These are phyloP conservation scores for Balakata baccata DNA, from an alignment of 345 rosid genomes.

Conservation along the genomic window DNA sequence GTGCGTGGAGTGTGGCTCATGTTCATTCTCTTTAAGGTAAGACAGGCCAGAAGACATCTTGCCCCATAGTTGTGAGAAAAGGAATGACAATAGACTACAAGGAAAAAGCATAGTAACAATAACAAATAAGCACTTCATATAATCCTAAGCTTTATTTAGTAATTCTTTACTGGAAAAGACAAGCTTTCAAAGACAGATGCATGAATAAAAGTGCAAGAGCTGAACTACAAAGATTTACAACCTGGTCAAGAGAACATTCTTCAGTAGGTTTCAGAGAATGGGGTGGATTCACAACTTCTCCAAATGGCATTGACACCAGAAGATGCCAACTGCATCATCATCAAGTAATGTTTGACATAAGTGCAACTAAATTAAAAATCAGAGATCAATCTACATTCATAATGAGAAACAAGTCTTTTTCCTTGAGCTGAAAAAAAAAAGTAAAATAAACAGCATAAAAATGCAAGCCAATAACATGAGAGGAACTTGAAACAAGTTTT, in stretches of 20 bases:
- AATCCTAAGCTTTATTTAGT: not conserved
- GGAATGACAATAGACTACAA: not conserved
- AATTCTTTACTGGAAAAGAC: not conserved
- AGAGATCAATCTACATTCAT: not conserved
- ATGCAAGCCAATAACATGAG: not conserved
- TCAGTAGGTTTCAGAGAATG: conserved; percentile 67
- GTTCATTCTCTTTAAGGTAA: not conserved
- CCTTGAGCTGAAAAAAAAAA: not conserved
- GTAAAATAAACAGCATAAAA: not conserved
- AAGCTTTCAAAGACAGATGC: conserved; percentile 1
- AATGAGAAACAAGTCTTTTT: not conserved
- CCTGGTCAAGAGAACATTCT: conserved; percentile 64
- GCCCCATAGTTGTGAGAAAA: not conserved
- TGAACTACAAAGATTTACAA: conserved; percentile 20
- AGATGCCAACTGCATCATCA: conserved; percentile 69
- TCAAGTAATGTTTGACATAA: conserved; percentile 7
- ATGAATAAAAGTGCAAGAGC: conserved; percentile 4
- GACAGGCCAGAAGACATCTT: not conserved
- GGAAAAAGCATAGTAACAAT: not conserved
- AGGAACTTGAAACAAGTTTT: not conserved
- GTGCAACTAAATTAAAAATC: conserved; percentile 6
- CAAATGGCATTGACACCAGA: conserved; percentile 63
- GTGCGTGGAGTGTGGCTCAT: too few relatives aligned
- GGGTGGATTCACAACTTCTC: conserved; percentile 63
- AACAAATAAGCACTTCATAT: conserved; percentile 2